A percentile compares a stretch with the other conserved stretches of the same genome.
phyloP scores from a whole-genome alignment of 345 rosid genomes.

The Arabidopsis thaliana region DNA sequence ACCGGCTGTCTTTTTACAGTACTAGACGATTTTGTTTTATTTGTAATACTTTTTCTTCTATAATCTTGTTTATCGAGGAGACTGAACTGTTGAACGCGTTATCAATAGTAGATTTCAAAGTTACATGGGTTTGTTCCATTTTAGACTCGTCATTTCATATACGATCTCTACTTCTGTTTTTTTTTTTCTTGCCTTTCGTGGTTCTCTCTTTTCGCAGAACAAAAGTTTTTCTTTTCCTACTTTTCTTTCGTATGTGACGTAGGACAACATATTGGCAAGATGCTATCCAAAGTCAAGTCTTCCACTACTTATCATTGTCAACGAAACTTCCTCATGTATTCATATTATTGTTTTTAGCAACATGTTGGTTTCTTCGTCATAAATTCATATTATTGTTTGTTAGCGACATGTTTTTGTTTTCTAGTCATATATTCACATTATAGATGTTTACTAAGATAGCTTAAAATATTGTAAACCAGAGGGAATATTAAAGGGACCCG shows the following conservation, averaged over 20 bases:
- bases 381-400: neutral
- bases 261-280: neutral
- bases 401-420: neutral
- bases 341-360: neutral
- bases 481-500: neutral
- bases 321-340: neutral
- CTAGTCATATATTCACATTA: neutral
- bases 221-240: too few species aligned
- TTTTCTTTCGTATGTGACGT: too few species aligned
- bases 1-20: constrained; percentile 14
- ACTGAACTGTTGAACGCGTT: neutral
- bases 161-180: neutral
- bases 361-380: neutral
- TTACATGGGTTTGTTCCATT: neutral
- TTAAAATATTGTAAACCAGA: neutral
- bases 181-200: neutral
- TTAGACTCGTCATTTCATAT: neutral
- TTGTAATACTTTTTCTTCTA: neutral
- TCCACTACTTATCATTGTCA: neutral
- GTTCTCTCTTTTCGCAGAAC: neutral
- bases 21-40: constrained; percentile 28
- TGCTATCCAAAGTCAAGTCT: neutral
- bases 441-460: neutral
- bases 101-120: neutral
- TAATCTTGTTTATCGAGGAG: constrained; percentile 30